Evolutionary conservation across 2,329 filamentous ascomycete species (phyloP).

Genomic region (Bipolaris sorokiniana): DNA sequence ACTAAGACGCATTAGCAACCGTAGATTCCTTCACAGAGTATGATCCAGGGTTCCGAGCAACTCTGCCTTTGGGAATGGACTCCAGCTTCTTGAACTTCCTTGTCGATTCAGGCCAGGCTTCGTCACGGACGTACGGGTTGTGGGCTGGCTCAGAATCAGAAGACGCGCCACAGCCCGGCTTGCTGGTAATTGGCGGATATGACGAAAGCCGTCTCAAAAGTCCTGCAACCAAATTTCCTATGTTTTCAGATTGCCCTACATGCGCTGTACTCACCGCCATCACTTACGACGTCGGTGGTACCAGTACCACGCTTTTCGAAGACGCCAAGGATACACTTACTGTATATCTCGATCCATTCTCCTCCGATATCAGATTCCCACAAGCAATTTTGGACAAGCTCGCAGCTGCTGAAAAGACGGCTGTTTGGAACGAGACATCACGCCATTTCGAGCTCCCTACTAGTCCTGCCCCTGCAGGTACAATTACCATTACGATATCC

Average conservation of each 20-base stretch:
- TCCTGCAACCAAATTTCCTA: slow-evolving; percentile 24
- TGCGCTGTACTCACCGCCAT: slow-evolving; percentile 28
- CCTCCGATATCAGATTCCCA: slow-evolving; percentile 19
- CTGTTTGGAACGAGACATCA: slow-evolving; percentile 24
- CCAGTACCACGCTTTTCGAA: slow-evolving; percentile 21
- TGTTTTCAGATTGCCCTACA: slow-evolving; percentile 27
- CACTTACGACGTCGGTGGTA: slow-evolving; percentile 23
- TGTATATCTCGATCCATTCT: slow-evolving; percentile 24
- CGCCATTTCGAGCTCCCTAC: slow-evolving; percentile 23
- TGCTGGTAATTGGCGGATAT: slow-evolving; percentile 24
- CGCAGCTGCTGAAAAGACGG: slow-evolving; percentile 21
- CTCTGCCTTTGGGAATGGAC: slow-evolving; percentile 21
- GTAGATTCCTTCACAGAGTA: slow-evolving; percentile 15
- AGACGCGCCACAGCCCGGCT: slow-evolving; percentile 23
- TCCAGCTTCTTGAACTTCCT: slow-evolving; percentile 25
- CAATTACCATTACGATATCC: slow-evolving; percentile 25
- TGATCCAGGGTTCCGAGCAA: slow-evolving; percentile 17
- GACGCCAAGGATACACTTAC: slow-evolving; percentile 17
- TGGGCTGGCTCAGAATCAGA: slow-evolving; percentile 28
- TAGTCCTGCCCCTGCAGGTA: slow-evolving; percentile 19
- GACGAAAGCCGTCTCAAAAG: slow-evolving; percentile 23
- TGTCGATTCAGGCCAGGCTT: slow-evolving; percentile 24
- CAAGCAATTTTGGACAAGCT: slow-evolving; percentile 21
- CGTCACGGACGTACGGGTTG: slow-evolving; percentile 25
- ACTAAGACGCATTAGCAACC: slow-evolving; percentile 9